Percentiles rank a stretch among this genome's conserved stretches.
These are phyloP conservation scores for Discostella stelligera DNA, from an alignment of 352 stramenopile genomes.

Conservation along the genomic window DNA sequence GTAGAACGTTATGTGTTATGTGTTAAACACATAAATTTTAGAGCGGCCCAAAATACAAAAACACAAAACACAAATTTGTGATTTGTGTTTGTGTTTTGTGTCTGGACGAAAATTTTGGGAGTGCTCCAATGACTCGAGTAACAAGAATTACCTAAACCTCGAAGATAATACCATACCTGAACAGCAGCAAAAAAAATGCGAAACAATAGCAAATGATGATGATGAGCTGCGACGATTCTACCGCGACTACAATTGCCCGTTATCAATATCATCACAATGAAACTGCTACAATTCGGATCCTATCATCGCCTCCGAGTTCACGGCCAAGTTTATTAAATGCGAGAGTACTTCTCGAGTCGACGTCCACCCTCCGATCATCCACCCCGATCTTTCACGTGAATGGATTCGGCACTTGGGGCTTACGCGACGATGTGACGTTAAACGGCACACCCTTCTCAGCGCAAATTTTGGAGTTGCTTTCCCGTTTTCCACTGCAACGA, in stretches of 20 bases:
- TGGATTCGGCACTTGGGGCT: slow-evolving; percentile 12
- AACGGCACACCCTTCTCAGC: slow-evolving; percentile 43
- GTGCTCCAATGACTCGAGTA: too few species aligned
- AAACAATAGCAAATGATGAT: background rate
- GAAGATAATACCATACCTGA: too few species aligned
- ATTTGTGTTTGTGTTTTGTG: too few species aligned
- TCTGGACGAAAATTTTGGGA: too few species aligned
- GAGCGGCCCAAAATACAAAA: too few species aligned
- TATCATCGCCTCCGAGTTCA: slow-evolving; percentile 12
- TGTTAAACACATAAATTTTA: too few species aligned
- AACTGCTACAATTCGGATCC: slow-evolving; percentile 35
- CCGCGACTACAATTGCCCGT: background rate
- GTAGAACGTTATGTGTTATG: too few species aligned
- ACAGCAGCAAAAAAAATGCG: too few species aligned
- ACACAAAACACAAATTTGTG: too few species aligned
- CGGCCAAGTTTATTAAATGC: slow-evolving; percentile 32
- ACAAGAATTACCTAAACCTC: too few species aligned
- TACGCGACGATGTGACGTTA: background rate
- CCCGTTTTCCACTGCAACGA: slow-evolving; percentile 32
- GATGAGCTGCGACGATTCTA: slow-evolving; percentile 16
- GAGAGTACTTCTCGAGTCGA: slow-evolving; percentile 45
- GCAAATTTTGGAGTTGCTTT: slow-evolving; percentile 31
- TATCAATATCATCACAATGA: slow-evolving; percentile 35
- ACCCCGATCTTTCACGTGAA: slow-evolving; percentile 10
- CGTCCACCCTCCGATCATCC: slow-evolving; percentile 35